Conservation (phyloP, 2,329 filamentous ascomycete genomes). For the Penicillium expansum region DNA sequence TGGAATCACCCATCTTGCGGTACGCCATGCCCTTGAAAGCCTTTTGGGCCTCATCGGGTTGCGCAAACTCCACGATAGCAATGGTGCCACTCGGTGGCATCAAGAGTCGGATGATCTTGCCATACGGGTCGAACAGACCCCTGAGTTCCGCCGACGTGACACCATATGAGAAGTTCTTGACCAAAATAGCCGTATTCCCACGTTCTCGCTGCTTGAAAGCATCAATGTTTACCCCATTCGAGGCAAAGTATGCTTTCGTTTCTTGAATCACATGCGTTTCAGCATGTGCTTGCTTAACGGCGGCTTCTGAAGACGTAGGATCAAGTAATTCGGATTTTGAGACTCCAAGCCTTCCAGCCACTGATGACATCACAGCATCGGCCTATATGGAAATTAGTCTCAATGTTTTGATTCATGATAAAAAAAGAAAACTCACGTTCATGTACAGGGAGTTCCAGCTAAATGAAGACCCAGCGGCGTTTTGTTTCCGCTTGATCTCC, state of each 20-base stretch:
- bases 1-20: conserved; percentile 83
- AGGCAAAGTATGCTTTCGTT: conserved; percentile 84
- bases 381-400: conserved; percentile 38
- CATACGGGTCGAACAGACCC: conserved; percentile 80
- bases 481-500: conserved; percentile 78
- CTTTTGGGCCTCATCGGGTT: conserved; percentile 73
- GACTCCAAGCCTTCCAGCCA: conserved; percentile 81
- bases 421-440: conserved; percentile 60
- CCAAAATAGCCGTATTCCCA: conserved; percentile 81
- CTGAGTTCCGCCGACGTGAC: conserved; percentile 76
- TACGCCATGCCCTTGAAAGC: conserved; percentile 87
- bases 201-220: conserved; percentile 83
- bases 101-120: conserved; percentile 73
- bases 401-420: background rate
- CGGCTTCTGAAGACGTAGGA: conserved; percentile 91
- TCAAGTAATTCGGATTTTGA: conserved; percentile 90
- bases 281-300: conserved; percentile 92
- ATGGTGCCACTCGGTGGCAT: conserved; percentile 94
- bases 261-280: conserved; percentile 96
- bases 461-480: conserved; percentile 75
- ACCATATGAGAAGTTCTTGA: conserved; percentile 91
- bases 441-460: conserved; percentile 99
- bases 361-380: conserved; percentile 87
- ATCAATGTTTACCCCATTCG: conserved; percentile 86
- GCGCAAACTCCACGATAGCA: conserved; percentile 84